phyloP scores from a whole-genome alignment of 108 stramenopile genomes.

The Skeletonema costatum region DNA sequence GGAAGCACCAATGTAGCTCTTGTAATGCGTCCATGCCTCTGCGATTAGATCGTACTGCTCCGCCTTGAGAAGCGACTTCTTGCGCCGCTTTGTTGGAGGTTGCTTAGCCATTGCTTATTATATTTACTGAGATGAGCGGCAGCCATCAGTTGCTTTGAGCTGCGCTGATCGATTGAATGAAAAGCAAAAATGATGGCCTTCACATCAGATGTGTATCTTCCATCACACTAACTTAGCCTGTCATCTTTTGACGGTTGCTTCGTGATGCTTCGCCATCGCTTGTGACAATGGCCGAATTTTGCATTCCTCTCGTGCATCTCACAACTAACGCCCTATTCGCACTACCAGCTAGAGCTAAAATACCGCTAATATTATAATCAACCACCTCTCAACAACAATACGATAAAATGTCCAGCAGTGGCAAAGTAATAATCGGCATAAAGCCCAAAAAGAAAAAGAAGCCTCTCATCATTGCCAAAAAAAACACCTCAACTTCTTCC shows the following conservation, averaged over 20 bases:
- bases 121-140: neutral
- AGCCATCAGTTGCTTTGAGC: too few species aligned
- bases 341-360: too few species aligned
- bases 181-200: too few species aligned
- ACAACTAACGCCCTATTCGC: too few species aligned
- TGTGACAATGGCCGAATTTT: neutral
- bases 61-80: neutral
- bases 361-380: neutral
- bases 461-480: conserved; percentile 5
- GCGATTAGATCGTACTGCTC: neutral
- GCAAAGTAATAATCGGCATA: conserved; percentile 9
- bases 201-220: neutral
- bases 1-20: conserved; percentile 60
- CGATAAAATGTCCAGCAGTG: conserved; percentile 2
- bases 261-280: neutral
- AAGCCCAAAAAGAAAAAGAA: conserved; percentile 36
- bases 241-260: neutral
- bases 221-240: neutral
- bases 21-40: conserved; percentile 59
- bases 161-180: too few species aligned
- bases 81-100: conserved; percentile 7
- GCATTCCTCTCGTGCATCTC: too few species aligned
- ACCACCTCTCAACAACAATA: neutral
- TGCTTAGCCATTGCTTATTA: neutral
- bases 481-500: neutral